phyloP scores from a whole-genome alignment of 1,284 basidiomycete species.

The Anthracocystis walkeri region DNA sequence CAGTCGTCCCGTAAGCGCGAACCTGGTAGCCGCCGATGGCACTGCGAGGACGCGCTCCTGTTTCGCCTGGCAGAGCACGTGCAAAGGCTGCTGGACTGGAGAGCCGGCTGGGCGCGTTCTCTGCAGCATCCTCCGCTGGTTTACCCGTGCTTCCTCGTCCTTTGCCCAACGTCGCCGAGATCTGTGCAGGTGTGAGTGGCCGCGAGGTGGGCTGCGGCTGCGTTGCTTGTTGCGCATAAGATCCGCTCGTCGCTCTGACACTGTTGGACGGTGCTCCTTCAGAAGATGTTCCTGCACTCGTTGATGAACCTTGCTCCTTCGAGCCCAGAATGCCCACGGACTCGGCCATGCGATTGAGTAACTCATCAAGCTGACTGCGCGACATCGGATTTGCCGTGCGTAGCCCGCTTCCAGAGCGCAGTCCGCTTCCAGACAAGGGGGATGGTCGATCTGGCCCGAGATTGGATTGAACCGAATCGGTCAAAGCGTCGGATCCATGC shows the following conservation, averaged over 20 bases:
- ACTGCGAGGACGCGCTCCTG: conserved; percentile 10
- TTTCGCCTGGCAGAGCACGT: conserved; percentile 13
- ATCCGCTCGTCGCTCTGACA: neutral
- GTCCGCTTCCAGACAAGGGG: conserved; percentile 29
- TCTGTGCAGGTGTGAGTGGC: conserved; percentile 17
- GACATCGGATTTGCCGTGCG: conserved; percentile 41
- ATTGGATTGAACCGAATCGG: conserved; percentile 34
- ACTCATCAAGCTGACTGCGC: conserved; percentile 57
- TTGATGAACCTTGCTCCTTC: conserved; percentile 16
- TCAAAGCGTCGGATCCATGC: conserved; percentile 16
- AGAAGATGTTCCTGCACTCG: conserved; percentile 19
- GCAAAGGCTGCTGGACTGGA: conserved; percentile 18
- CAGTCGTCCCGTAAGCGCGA: conserved; percentile 26
- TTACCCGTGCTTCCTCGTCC: conserved; percentile 13
- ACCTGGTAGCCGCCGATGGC: conserved; percentile 17
- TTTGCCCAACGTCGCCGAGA: conserved; percentile 19
- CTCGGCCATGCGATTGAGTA: conserved; percentile 58
- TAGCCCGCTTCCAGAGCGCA: conserved; percentile 22
- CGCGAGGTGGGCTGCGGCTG: conserved; percentile 1
- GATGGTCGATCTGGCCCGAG: conserved; percentile 24
- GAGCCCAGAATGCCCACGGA: conserved; percentile 41
- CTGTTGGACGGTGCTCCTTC: conserved; percentile 12
- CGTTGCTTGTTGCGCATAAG: neutral
- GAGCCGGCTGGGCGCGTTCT: conserved; percentile 1
- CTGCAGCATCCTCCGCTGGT: neutral